phyloP scores from a whole-genome alignment of 768 basidiomycete species.

The Royoungia palumana region DNA sequence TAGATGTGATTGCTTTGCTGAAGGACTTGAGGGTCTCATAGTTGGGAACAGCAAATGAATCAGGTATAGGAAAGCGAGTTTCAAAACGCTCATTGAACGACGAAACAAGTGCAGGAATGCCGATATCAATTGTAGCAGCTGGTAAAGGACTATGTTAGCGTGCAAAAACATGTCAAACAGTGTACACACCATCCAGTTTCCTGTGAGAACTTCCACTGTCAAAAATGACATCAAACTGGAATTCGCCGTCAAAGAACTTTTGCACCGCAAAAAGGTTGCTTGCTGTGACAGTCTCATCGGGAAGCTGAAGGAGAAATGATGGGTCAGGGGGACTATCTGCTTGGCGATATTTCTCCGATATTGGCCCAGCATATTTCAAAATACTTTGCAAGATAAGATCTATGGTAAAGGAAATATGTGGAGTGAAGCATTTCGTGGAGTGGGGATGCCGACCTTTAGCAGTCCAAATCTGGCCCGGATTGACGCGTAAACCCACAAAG shows the following conservation, averaged over 20 bases:
- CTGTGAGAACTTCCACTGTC: conserved; percentile 70
- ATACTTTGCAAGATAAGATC: conserved; percentile 64
- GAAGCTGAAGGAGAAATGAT: conserved; percentile 71
- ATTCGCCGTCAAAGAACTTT: conserved; percentile 78
- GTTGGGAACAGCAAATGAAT: conserved; percentile 47
- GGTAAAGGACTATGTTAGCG: not conserved
- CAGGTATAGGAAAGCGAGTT: conserved; percentile 62
- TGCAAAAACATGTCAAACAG: not conserved
- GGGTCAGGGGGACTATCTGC: conserved; percentile 64
- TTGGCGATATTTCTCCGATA: conserved; percentile 51
- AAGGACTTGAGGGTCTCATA: conserved; percentile 58
- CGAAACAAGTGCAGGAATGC: conserved; percentile 61
- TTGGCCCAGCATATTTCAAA: conserved; percentile 50
- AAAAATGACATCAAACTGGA: conserved; percentile 87
- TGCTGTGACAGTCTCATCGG: conserved; percentile 66
- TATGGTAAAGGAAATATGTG: conserved; percentile 25
- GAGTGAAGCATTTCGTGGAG: not conserved
- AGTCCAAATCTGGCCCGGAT: conserved; percentile 72
- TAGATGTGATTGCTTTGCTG: conserved; percentile 87
- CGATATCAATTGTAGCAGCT: conserved; percentile 67
- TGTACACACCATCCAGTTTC: conserved; percentile 57
- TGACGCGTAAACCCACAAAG: conserved; percentile 59
- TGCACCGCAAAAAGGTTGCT: conserved; percentile 88
- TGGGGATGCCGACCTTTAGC: conserved; percentile 58
- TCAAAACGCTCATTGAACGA: conserved; percentile 68